Conservation (phyloP, 345 rosid genomes). For the Bruguiera sexangula region DNA sequence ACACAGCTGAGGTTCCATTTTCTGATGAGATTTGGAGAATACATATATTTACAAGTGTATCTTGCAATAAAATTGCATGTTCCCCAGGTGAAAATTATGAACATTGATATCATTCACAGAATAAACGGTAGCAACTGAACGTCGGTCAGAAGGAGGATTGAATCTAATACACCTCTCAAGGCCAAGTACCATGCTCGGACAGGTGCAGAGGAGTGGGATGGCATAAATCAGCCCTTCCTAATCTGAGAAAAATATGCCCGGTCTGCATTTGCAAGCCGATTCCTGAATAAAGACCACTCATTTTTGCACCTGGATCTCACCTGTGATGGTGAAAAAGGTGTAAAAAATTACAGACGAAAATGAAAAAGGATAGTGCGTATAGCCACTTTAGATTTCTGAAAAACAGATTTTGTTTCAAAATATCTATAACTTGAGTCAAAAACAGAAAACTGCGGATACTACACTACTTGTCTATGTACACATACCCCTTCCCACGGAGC, state of each 20-base stretch:
- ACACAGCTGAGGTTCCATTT: too few relatives aligned
- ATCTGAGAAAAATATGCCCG: constrained; percentile 38
- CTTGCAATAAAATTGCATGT: too few relatives aligned
- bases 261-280: constrained; percentile 67
- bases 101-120: too few relatives aligned
- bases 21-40: too few relatives aligned
- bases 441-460: background rate
- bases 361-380: background rate
- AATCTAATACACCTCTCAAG: background rate
- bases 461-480: background rate
- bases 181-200: too few relatives aligned
- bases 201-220: background rate
- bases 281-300: constrained; percentile 81
- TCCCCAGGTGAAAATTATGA: too few relatives aligned
- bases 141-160: background rate
- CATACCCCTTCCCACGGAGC: constrained; percentile 90
- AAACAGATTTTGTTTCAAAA: background rate
- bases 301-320: constrained; percentile 73
- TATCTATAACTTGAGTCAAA: background rate
- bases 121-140: too few relatives aligned
- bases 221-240: constrained; percentile 26
- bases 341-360: background rate
- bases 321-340: constrained; percentile 32
- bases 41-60: too few relatives aligned
- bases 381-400: background rate